Conservation (phyloP, 1,284 basidiomycete species). For the Malassezia nana region DNA sequence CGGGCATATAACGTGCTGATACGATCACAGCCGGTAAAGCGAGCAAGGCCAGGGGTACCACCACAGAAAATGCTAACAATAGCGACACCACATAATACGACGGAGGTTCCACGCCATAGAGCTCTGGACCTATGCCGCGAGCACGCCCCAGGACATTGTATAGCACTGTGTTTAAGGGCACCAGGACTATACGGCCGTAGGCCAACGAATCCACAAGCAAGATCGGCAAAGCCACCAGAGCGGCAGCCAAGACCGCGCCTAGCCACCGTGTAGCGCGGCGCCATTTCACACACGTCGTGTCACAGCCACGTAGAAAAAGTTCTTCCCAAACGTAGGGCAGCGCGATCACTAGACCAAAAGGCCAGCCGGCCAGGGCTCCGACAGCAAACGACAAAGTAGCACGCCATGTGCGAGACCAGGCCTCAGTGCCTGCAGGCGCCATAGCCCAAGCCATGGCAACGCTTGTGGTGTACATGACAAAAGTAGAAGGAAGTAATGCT, state of each 20-base stretch:
- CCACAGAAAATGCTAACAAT: constrained; percentile 81
- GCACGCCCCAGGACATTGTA: constrained; percentile 72
- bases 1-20: constrained; percentile 65
- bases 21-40: constrained; percentile 61
- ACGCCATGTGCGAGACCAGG: constrained; percentile 44
- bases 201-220: constrained; percentile 62
- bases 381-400: constrained; percentile 66
- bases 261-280: constrained; percentile 59
- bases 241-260: constrained; percentile 56
- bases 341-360: constrained; percentile 74
- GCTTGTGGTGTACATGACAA: constrained; percentile 81
- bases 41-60: constrained; percentile 61
- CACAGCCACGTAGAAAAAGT: constrained; percentile 63
- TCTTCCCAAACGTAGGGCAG: constrained; percentile 87
- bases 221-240: constrained; percentile 57
- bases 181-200: constrained; percentile 68
- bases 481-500: constrained; percentile 65
- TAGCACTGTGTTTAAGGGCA: constrained; percentile 81
- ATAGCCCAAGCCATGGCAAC: constrained; percentile 70
- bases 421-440: constrained; percentile 54
- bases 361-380: constrained; percentile 89
- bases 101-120: constrained; percentile 86
- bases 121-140: constrained; percentile 65
- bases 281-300: constrained; percentile 16
- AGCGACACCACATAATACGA: constrained; percentile 53